phyloP scores from a whole-genome alignment of 2,329 filamentous ascomycete genomes.

The Neonectria magnoliae region DNA sequence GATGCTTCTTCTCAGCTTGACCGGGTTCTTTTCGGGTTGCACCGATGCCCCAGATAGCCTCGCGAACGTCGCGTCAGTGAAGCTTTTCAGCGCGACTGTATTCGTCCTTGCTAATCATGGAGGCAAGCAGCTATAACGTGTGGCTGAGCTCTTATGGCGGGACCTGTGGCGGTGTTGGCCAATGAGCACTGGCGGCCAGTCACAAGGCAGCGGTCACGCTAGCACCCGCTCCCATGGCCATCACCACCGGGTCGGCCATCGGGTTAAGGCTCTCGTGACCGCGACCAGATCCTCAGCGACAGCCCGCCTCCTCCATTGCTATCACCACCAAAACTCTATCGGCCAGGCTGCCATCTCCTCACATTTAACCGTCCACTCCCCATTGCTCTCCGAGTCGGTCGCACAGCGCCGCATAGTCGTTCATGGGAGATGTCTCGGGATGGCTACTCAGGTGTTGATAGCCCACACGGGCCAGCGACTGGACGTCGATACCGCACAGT shows the following conservation, averaged over 20 bases:
- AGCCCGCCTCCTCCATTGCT: conserved; percentile 2
- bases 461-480: conserved; percentile 92
- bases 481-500: conserved; percentile 78
- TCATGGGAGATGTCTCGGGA: conserved; percentile 67
- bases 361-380: conserved; percentile 25
- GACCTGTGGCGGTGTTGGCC: conserved; percentile 27
- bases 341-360: conserved; percentile 25
- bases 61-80: conserved; percentile 9
- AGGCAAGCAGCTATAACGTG: conserved; percentile 1
- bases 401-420: conserved; percentile 43
- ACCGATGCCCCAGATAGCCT: not conserved
- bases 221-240: conserved; percentile 38
- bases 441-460: conserved; percentile 91
- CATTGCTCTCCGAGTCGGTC: conserved; percentile 29
- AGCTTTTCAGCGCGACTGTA: conserved; percentile 1
- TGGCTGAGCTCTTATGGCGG: conserved; percentile 35
- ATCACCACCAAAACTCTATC: conserved; percentile 27
- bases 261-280: conserved; percentile 38
- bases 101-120: not conserved
- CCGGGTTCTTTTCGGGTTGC: not conserved
- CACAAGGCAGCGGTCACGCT: conserved; percentile 49
- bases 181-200: conserved; percentile 36
- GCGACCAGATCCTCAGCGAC: conserved; percentile 34
- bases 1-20: not conserved
- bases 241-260: conserved; percentile 24